These are phyloP conservation scores for Beauveria sp. DNA, from an alignment of 2,329 filamentous ascomycete species.

Conservation along the genomic window DNA sequence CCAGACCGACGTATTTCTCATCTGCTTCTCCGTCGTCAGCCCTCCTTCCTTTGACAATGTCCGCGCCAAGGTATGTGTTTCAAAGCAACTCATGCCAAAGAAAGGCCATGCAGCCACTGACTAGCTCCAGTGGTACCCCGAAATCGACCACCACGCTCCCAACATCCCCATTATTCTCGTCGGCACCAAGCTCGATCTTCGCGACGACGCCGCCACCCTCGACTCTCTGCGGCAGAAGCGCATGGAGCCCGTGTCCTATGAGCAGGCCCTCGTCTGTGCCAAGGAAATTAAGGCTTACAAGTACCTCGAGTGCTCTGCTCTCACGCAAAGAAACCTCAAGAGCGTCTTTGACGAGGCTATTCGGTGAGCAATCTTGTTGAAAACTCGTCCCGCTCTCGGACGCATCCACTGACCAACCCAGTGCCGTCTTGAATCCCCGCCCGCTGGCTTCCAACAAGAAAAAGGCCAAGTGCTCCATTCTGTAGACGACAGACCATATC, in stretches of 20 bases:
- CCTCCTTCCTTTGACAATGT: slow-evolving; percentile 98
- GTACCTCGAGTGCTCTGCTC: slow-evolving; percentile 94
- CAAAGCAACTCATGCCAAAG: background rate
- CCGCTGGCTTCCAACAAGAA: slow-evolving; percentile 51
- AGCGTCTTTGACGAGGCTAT: slow-evolving; percentile 98
- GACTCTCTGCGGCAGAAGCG: slow-evolving; percentile 82
- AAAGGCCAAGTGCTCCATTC: slow-evolving; percentile 61
- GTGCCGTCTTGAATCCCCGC: slow-evolving; percentile 64
- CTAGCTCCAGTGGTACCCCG: slow-evolving; percentile 74
- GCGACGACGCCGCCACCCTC: slow-evolving; percentile 77
- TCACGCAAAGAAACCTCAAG: slow-evolving; percentile 96
- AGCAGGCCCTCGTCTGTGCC: slow-evolving; percentile 79
- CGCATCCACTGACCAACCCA: slow-evolving; percentile 29
- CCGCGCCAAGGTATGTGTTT: slow-evolving; percentile 76
- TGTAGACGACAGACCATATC: slow-evolving; percentile 37
- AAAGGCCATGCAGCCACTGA: background rate
- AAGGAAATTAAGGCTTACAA: slow-evolving; percentile 96
- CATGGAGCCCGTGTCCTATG: slow-evolving; percentile 95
- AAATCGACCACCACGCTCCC: slow-evolving; percentile 94
- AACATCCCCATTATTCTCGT: slow-evolving; percentile 95
- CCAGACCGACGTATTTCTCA: slow-evolving; percentile 96
- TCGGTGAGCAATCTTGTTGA: slow-evolving; percentile 53
- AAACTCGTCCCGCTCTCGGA: background rate
- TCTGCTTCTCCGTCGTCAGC: slow-evolving; percentile 98
- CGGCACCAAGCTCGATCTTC: slow-evolving; percentile 91